phyloP scores from a whole-genome alignment of 352 stramenopile species.

The Pythium vanterpoolii region DNA sequence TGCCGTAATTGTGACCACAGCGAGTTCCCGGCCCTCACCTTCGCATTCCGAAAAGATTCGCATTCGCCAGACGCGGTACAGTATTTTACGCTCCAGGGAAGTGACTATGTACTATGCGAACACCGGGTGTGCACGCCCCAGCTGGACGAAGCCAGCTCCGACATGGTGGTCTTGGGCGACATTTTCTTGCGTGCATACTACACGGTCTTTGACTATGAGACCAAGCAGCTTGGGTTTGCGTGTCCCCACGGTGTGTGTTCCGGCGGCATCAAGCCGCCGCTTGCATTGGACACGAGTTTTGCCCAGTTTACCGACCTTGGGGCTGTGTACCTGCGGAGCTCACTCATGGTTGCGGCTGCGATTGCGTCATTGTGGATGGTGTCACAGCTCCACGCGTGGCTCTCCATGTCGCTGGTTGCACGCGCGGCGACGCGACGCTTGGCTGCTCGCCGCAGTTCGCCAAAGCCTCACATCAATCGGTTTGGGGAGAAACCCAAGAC shows the following conservation, averaged over 20 bases:
- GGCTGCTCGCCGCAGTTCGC: no score
- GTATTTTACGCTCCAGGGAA: slow-evolving; percentile 30
- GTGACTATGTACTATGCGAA: slow-evolving; percentile 39
- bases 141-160: slow-evolving; percentile 26
- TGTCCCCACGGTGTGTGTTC: slow-evolving; percentile 23
- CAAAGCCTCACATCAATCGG: not conserved
- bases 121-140: slow-evolving; percentile 28
- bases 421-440: not conserved
- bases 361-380: slow-evolving; percentile 12
- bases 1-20: slow-evolving; percentile 29
- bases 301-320: slow-evolving; percentile 6
- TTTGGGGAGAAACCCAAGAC: not conserved
- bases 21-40: slow-evolving; percentile 30
- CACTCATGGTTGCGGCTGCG: slow-evolving; percentile 6
- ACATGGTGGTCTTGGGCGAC: slow-evolving; percentile 32
- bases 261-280: slow-evolving; percentile 24
- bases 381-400: slow-evolving; percentile 11
- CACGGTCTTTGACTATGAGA: slow-evolving; percentile 33
- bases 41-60: slow-evolving; percentile 14
- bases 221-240: slow-evolving; percentile 30
- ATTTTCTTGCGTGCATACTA: slow-evolving; percentile 43
- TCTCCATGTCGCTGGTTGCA: not conserved
- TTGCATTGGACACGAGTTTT: slow-evolving; percentile 1
- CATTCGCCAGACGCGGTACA: not conserved
- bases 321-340: slow-evolving; percentile 9